phyloP scores from a whole-genome alignment of 768 basidiomycete species.

The Rhizopogon rudus region DNA sequence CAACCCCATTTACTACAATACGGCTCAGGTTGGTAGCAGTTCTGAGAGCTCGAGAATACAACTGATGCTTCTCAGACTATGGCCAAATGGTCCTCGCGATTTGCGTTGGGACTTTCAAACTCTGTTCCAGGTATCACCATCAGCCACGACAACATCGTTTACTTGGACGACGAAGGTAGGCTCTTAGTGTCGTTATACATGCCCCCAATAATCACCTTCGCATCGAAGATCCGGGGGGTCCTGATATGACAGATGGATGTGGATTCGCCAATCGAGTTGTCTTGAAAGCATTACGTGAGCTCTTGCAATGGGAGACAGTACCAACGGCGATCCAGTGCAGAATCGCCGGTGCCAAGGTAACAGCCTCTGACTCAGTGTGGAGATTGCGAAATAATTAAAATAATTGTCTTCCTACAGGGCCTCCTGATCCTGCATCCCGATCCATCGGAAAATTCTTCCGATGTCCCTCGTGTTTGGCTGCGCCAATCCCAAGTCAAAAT shows the following conservation, averaged over 20 bases:
- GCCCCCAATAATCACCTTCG: not conserved
- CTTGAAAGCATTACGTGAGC: constrained; percentile 27
- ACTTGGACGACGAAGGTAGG: constrained; percentile 47
- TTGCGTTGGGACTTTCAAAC: constrained; percentile 57
- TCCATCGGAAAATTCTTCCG: constrained; percentile 14
- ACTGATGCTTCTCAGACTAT: constrained; percentile 37
- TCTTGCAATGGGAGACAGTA: constrained; percentile 30
- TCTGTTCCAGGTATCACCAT: constrained; percentile 54
- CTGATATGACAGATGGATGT: constrained; percentile 56
- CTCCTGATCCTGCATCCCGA: constrained; percentile 26
- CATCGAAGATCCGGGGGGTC: constrained; percentile 11
- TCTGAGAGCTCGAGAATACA: not conserved
- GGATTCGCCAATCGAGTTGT: constrained; percentile 40
- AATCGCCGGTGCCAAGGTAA: constrained; percentile 41
- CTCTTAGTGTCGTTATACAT: not conserved
- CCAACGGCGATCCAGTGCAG: constrained; percentile 51
- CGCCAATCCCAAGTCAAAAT: constrained; percentile 45
- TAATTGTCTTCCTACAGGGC: constrained; percentile 3
- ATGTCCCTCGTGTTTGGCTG: constrained; percentile 24
- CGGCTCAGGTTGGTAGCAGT: constrained; percentile 39
- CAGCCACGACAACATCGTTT: constrained; percentile 28
- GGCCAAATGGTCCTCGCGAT: constrained; percentile 62
- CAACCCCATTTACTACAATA: constrained; percentile 45
- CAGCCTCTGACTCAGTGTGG: not conserved
- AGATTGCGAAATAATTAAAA: not conserved